A percentile compares a stretch with the other conserved stretches of the same genome.
phyloP scores from a whole-genome alignment of 2,329 filamentous ascomycete genomes.

The Clonostachys sp. region DNA sequence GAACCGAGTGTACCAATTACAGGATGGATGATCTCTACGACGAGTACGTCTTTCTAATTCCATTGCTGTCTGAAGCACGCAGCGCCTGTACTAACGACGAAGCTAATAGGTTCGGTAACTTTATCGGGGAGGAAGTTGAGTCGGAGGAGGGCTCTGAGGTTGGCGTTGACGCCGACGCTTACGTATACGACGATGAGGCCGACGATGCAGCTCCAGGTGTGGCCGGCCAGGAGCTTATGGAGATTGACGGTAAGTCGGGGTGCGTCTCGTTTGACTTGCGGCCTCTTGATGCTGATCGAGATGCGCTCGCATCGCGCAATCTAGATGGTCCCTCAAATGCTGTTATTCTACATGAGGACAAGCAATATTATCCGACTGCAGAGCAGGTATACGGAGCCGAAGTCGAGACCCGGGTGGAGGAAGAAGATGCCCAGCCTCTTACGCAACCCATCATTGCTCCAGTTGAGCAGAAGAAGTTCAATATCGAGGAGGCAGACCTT shows the following conservation, averaged over 20 bases:
- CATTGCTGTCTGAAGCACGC: neutral
- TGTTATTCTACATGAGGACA: slow-evolving; percentile 97
- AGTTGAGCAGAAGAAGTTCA: slow-evolving; percentile 93
- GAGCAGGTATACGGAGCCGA: slow-evolving; percentile 91
- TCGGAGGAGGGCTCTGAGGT: slow-evolving; percentile 83
- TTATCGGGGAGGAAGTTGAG: slow-evolving; percentile 84
- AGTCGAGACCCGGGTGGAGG: slow-evolving; percentile 93
- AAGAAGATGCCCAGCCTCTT: slow-evolving; percentile 93
- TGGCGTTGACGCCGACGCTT: slow-evolving; percentile 69
- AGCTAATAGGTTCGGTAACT: slow-evolving; percentile 80
- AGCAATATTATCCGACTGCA: slow-evolving; percentile 98
- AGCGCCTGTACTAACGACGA: no score
- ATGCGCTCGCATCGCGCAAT: slow-evolving; percentile 1
- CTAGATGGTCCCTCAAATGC: slow-evolving; percentile 85
- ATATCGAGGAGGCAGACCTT: slow-evolving; percentile 84
- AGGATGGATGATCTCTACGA: slow-evolving; percentile 94
- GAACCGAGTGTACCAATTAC: neutral
- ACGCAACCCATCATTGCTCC: slow-evolving; percentile 91
- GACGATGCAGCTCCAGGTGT: slow-evolving; percentile 54
- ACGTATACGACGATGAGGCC: slow-evolving; percentile 76
- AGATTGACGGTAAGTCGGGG: slow-evolving; percentile 66
- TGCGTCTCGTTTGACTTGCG: no score
- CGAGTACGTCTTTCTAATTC: slow-evolving; percentile 53
- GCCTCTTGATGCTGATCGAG: neutral
- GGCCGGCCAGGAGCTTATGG: slow-evolving; percentile 83